phyloP scores from a whole-genome alignment of 208 protist genomes.

The Leishmania tarentolae region DNA sequence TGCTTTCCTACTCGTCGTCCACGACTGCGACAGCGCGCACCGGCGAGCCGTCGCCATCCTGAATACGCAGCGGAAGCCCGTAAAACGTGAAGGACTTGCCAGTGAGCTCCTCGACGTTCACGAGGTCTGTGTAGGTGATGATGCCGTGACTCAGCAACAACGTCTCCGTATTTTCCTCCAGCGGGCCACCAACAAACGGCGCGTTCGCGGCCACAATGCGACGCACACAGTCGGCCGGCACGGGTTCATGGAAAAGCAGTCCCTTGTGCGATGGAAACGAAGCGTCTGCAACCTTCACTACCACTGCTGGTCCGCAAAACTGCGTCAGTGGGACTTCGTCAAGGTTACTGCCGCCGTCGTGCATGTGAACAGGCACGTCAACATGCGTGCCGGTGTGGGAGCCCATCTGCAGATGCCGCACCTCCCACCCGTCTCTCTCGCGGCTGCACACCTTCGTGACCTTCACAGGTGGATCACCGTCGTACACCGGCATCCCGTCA shows the following conservation, averaged over 20 bases:
- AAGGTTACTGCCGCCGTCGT: conserved; percentile 31
- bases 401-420: conserved; percentile 42
- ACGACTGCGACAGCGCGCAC: conserved; percentile 49
- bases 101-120: conserved; percentile 39
- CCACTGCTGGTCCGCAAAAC: conserved; percentile 42
- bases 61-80: conserved; percentile 46
- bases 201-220: conserved; percentile 24
- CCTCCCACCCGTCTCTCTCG: conserved; percentile 47
- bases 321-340: conserved; percentile 38
- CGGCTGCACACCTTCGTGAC: conserved; percentile 43
- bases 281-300: conserved; percentile 8
- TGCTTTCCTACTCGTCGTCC: not conserved
- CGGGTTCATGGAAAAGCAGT: conserved; percentile 36
- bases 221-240: conserved; percentile 18
- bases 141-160: conserved; percentile 29
- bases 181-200: conserved; percentile 39
- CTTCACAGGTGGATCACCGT: conserved; percentile 43
- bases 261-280: conserved; percentile 22
- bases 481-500: conserved; percentile 51
- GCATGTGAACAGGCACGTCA: conserved; percentile 57
- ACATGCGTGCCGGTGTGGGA: conserved; percentile 57
- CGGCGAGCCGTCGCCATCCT: conserved; percentile 49
- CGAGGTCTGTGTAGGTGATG: conserved; percentile 52
- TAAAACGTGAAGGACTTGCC: conserved; percentile 34
- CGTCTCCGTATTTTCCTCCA: conserved; percentile 39